A percentile compares a stretch with the other conserved stretches of the same genome.
Conservation (phyloP, 2,329 filamentous ascomycete species). For the Pseudofabraea citricarpa region DNA sequence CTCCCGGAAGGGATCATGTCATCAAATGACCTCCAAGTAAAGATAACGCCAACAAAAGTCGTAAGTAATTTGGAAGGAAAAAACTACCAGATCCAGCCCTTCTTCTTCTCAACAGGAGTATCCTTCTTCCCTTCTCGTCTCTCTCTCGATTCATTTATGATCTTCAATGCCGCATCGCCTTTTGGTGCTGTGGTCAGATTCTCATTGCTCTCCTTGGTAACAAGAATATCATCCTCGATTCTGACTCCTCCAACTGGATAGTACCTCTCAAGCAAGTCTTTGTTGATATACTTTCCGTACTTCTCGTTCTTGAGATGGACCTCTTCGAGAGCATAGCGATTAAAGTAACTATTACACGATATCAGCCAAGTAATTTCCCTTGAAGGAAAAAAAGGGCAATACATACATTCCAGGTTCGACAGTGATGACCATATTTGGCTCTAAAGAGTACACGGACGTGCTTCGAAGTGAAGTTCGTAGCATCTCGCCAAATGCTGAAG, state of each 20-base stretch:
- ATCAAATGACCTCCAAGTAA: too few relatives aligned
- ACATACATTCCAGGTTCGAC: slow-evolving; percentile 69
- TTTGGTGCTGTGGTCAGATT: slow-evolving; percentile 81
- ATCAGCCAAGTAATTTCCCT: background rate
- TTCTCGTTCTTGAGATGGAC: slow-evolving; percentile 55
- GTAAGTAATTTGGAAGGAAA: background rate
- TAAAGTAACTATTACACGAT: slow-evolving; percentile 58
- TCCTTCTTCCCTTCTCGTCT: background rate
- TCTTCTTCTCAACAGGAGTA: background rate
- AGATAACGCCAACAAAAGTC: too few relatives aligned
- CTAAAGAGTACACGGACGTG: slow-evolving; percentile 29
- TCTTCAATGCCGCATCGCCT: slow-evolving; percentile 61
- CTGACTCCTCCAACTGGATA: slow-evolving; percentile 82
- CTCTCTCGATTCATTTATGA: slow-evolving; percentile 38
- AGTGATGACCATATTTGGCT: slow-evolving; percentile 66
- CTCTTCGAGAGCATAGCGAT: slow-evolving; percentile 65
- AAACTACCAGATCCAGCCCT: slow-evolving; percentile 4
- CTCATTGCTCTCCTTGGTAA: slow-evolving; percentile 74
- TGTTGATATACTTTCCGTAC: slow-evolving; percentile 62
- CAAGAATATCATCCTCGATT: slow-evolving; percentile 86
- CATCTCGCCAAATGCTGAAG: slow-evolving; percentile 12
- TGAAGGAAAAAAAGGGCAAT: background rate
- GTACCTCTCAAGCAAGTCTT: slow-evolving; percentile 59
- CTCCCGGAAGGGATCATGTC: too few relatives aligned
- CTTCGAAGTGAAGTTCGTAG: slow-evolving; percentile 3